phyloP scores from a whole-genome alignment of 2,329 filamentous ascomycete species.

The Cordyceps cicadae region DNA sequence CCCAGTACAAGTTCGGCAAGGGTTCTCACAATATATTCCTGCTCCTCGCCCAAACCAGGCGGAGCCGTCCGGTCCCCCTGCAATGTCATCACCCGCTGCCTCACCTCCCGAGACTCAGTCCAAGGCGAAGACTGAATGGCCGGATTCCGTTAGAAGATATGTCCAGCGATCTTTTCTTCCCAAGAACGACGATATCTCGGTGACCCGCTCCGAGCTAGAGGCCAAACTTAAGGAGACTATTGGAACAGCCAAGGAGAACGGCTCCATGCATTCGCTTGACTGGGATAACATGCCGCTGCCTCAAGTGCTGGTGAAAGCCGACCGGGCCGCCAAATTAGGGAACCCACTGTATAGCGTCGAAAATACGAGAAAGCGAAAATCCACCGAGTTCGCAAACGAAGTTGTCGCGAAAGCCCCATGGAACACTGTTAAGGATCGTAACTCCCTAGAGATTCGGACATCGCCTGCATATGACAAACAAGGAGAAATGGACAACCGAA shows the following conservation, averaged over 20 bases:
- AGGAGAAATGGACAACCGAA: constrained; percentile 36
- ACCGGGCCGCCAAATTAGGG: constrained; percentile 47
- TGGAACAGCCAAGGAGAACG: constrained; percentile 66
- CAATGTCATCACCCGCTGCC: constrained; percentile 16
- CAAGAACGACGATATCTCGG: constrained; percentile 56
- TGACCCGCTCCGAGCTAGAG: constrained; percentile 66
- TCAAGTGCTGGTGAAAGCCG: constrained; percentile 70
- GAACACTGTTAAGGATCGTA: constrained; percentile 58
- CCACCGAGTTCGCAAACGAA: constrained; percentile 51
- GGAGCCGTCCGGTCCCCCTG: constrained; percentile 16
- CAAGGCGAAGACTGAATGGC: constrained; percentile 67
- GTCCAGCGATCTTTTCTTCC: constrained; percentile 82
- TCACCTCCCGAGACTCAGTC: constrained; percentile 24
- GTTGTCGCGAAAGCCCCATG: constrained; percentile 57
- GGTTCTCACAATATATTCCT: constrained; percentile 40
- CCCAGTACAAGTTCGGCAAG: constrained; percentile 54
- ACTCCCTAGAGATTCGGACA: constrained; percentile 65
- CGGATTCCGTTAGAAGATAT: constrained; percentile 73
- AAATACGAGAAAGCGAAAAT: constrained; percentile 73
- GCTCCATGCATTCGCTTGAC: constrained; percentile 64
- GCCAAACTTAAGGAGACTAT: constrained; percentile 79
- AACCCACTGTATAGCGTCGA: constrained; percentile 25
- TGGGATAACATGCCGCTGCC: constrained; percentile 81
- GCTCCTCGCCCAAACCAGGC: constrained; percentile 24
- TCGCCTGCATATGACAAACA: constrained; percentile 46